Evolutionary conservation across 2,329 filamentous ascomycete species (phyloP).

Genomic region (Purpureocillium takamizusanense): DNA sequence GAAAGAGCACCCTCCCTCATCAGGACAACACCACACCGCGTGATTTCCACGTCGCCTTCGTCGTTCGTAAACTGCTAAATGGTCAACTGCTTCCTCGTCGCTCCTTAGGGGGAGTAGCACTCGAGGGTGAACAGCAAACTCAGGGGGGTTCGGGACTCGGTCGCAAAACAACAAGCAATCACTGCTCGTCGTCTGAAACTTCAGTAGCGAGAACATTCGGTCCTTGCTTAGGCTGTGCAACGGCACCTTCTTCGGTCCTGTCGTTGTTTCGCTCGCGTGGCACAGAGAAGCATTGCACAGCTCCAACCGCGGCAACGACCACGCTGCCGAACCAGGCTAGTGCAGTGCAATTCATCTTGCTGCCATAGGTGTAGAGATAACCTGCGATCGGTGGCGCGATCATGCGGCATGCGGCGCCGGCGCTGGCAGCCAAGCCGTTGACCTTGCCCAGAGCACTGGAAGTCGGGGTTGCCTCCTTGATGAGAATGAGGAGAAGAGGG

Average conservation of each 20-base stretch:
- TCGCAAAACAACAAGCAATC: not conserved
- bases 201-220: conserved; percentile 16
- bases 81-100: conserved; percentile 9
- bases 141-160: not conserved
- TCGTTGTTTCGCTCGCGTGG: conserved; percentile 20
- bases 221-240: conserved; percentile 3
- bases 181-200: conserved; percentile 18
- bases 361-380: conserved; percentile 53
- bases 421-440: conserved; percentile 58
- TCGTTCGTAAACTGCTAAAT: conserved; percentile 9
- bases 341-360: conserved; percentile 48
- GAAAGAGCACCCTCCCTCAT: not conserved
- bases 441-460: conserved; percentile 50
- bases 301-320: conserved; percentile 44
- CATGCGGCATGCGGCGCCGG: conserved; percentile 58
- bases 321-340: conserved; percentile 57
- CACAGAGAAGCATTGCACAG: conserved; percentile 52
- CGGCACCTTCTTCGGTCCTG: conserved; percentile 18
- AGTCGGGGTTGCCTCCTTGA: conserved; percentile 56
- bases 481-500: conserved; percentile 55
- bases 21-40: not conserved
- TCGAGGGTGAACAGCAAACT: conserved; percentile 1
- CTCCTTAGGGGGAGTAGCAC: not conserved
- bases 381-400: conserved; percentile 57
- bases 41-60: not conserved